Conservation (phyloP, 306 rosid genomes). For the Trifolium fragiferum region DNA sequence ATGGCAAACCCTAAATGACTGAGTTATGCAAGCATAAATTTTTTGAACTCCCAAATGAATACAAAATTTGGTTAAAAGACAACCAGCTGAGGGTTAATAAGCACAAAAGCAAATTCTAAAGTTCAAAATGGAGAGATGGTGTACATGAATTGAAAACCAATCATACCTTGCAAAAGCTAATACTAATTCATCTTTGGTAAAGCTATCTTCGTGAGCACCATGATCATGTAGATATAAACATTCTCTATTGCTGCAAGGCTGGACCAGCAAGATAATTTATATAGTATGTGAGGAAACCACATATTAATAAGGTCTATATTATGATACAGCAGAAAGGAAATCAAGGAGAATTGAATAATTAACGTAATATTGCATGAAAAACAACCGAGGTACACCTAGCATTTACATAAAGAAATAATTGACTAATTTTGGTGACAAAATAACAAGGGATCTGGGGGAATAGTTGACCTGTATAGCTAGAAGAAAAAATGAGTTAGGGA, state of each 20-base stretch:
- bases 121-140: constrained; percentile 9
- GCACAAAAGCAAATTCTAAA: too few species aligned
- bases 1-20: not conserved
- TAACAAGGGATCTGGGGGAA: constrained; percentile 15
- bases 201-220: constrained; percentile 63
- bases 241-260: constrained; percentile 65
- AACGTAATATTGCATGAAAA: not conserved
- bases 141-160: constrained; percentile 10
- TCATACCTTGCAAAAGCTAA: constrained; percentile 61
- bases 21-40: constrained; percentile 6
- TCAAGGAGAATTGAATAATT: constrained; percentile 16
- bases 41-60: constrained; percentile 22
- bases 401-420: not conserved
- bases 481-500: constrained; percentile 10
- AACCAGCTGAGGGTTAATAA: not conserved
- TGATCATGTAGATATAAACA: constrained; percentile 61
- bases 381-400: not conserved
- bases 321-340: constrained; percentile 22
- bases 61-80: constrained; percentile 5
- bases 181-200: constrained; percentile 59
- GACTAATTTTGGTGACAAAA: constrained; percentile 1
- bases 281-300: constrained; percentile 31
- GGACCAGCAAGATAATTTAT: constrained; percentile 41
- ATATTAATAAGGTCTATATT: constrained; percentile 16
- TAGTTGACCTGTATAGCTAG: not conserved